A percentile compares a stretch with the other conserved stretches of the same genome.
Evolutionary conservation across 2,329 filamentous ascomycete genomes (phyloP).

Genomic region (Monosporascus cannonballus): DNA sequence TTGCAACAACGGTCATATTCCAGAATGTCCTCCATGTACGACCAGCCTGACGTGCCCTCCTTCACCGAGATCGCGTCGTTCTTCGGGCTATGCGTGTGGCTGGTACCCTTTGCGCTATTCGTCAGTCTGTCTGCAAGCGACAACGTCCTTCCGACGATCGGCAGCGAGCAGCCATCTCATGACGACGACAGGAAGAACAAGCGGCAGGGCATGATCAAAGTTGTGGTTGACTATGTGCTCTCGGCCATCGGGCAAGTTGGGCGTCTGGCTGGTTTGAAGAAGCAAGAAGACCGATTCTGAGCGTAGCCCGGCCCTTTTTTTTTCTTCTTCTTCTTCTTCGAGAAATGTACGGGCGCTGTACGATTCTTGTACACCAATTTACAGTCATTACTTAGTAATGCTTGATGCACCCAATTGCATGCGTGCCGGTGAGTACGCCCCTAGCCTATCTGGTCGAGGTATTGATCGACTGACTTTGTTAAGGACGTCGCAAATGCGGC

Average conservation of each 20-base stretch:
- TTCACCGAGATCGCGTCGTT: slow-evolving; percentile 96
- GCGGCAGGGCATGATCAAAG: slow-evolving; percentile 61
- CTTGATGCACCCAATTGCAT: background rate
- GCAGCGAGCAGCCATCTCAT: slow-evolving; percentile 56
- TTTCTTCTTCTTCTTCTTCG: slow-evolving; percentile 1
- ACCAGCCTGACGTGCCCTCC: slow-evolving; percentile 60
- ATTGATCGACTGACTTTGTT: too few species aligned
- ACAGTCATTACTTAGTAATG: slow-evolving; percentile 1
- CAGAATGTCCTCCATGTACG: slow-evolving; percentile 54
- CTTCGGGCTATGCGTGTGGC: slow-evolving; percentile 94
- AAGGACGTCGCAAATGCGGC: too few species aligned
- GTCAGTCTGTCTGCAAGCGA: slow-evolving; percentile 91
- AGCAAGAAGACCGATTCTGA: slow-evolving; percentile 31
- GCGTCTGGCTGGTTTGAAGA: slow-evolving; percentile 34
- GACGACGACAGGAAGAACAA: slow-evolving; percentile 41
- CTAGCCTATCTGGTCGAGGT: too few species aligned
- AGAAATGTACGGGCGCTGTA: background rate
- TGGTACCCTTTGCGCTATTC: slow-evolving; percentile 92
- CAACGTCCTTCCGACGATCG: slow-evolving; percentile 90
- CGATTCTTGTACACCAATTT: slow-evolving; percentile 4
- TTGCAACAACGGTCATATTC: slow-evolving; percentile 52
- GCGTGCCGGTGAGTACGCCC: background rate
- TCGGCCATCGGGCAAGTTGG: slow-evolving; percentile 44
- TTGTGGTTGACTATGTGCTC: slow-evolving; percentile 53
- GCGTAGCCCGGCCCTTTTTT: slow-evolving; percentile 1